Percentiles rank a stretch among this genome's conserved stretches.
phyloP scores from a whole-genome alignment of 2,329 filamentous ascomycete species.

The Stenocarpella maydis region DNA sequence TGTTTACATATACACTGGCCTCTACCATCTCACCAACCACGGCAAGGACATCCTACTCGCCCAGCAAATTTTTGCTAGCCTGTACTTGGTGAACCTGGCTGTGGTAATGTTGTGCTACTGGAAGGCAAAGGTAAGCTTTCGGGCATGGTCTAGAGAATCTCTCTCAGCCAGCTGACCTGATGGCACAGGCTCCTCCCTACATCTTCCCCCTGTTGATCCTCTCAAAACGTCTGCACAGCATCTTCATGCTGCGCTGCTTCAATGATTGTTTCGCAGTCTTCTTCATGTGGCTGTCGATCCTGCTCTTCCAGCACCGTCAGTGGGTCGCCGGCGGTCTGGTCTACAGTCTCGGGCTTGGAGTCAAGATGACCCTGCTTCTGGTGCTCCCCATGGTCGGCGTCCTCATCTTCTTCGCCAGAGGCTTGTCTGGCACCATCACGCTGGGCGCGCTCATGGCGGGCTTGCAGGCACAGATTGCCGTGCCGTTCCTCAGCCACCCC shows the following conservation, averaged over 20 bases:
- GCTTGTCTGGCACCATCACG: conserved; percentile 76
- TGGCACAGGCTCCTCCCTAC: conserved; percentile 77
- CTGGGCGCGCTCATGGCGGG: conserved; percentile 27
- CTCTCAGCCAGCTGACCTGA: not conserved
- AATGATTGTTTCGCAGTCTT: conserved; percentile 92
- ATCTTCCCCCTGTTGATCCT: conserved; percentile 85
- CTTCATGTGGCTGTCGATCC: conserved; percentile 84
- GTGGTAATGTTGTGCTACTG: conserved; percentile 86
- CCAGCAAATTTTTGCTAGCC: conserved; percentile 81
- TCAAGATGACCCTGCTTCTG: conserved; percentile 93
- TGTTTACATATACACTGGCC: conserved; percentile 85
- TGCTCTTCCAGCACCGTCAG: conserved; percentile 74
- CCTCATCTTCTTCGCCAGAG: conserved; percentile 77
- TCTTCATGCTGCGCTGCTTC: conserved; percentile 92
- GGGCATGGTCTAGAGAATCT: not conserved
- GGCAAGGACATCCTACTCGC: conserved; percentile 80
- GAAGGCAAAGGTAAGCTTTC: conserved; percentile 66
- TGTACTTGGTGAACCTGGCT: conserved; percentile 80
- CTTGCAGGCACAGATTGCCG: conserved; percentile 68
- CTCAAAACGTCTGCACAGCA: conserved; percentile 92
- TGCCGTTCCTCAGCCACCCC: conserved; percentile 76
- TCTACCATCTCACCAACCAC: conserved; percentile 80
- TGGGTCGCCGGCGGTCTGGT: conserved; percentile 78
- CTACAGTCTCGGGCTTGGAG: conserved; percentile 83
- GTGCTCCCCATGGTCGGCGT: conserved; percentile 82